These are phyloP conservation scores for Pelargonium exstipulatum DNA, from an alignment of 441 rosid species.

Conservation along the genomic window DNA sequence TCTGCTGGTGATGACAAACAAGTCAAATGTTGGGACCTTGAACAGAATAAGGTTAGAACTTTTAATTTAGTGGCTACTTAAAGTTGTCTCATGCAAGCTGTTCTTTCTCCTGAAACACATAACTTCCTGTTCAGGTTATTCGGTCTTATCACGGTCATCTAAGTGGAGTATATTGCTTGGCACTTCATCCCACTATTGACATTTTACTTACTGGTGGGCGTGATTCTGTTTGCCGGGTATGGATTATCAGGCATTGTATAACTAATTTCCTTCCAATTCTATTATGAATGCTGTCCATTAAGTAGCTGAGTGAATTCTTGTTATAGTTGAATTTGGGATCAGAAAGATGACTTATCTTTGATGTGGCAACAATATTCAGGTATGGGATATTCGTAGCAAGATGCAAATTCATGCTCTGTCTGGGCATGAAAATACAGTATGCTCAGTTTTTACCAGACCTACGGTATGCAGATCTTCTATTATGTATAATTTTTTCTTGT, in stretches of 20 bases:
- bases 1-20: conserved; percentile 98
- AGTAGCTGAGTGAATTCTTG: neutral
- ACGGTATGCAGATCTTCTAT: conserved; percentile 41
- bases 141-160: conserved; percentile 98
- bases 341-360: conserved; percentile 15
- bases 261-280: neutral
- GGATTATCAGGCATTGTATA: conserved; percentile 6
- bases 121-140: conserved; percentile 51
- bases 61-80: neutral
- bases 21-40: conserved; percentile 99
- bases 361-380: conserved; percentile 40
- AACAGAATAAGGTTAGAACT: conserved; percentile 80
- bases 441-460: conserved; percentile 93
- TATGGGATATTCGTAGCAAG: conserved; percentile 95
- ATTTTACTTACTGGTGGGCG: conserved; percentile 92
- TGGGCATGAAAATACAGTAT: conserved; percentile 93
- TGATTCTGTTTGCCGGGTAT: conserved; percentile 97
- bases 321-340: conserved; percentile 13
- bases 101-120: conserved; percentile 13
- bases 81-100: conserved; percentile 7
- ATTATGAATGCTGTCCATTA: conserved; percentile 1
- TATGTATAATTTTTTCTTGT: neutral
- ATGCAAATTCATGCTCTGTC: conserved; percentile 91
- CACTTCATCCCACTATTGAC: conserved; percentile 88
- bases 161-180: conserved; percentile 98